Evolutionary conservation across 2,329 filamentous ascomycete species (phyloP), one percentile per base, ranked within the genome.

Genomic region (Capronia epimyces): DNA sequence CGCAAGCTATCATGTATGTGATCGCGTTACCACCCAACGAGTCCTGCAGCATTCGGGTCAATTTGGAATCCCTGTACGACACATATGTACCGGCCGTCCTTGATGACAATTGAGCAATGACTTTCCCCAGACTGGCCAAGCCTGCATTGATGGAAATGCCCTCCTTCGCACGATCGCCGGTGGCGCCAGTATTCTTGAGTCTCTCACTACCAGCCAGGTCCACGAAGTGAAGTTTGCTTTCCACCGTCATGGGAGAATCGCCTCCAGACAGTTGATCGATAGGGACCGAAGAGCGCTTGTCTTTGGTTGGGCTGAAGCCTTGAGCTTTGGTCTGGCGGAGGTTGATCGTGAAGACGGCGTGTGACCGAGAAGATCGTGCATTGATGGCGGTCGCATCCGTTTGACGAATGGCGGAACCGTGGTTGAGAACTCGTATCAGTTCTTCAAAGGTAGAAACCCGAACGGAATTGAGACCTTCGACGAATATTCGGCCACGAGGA

Each of bases 1-100:
- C 90, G 70, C 93, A 98, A 7, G 93, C 93, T 71, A 98, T 93
- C 93, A 98, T 97, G 72, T 97, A 98, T 0, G 93, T 98, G 66
- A 96, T 95, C 29, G 93, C 93, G 66, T 95, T 97, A 3, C 93
- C 93, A 50, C 93, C 93, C 3, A 98, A 77, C 0, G 93, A 98
- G 69, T 98, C 93, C 74, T 98, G 93, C 15, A 98, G 80, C 20
- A 98, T 77, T 53, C 93, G 85, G 9, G 93, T 98, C 61, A 98
- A 82, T 67, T 89, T 90, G n/a, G 93, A 97, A 71, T 98, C 93
- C 58, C 93, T 88, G 67, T 98, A 98, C 1, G 93, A 98, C 50
- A 98, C 90, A 69, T 97, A 89, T 3, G 89, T 85, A 42, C 89
- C 89, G 39, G 86, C 74, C 59, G 89, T 84, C 53, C 90, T 86